Evolutionary conservation across 2,329 filamentous ascomycete species (phyloP), one percentile per base, ranked within the genome.

Genomic region (Sporothrix brunneoviolacea): DNA sequence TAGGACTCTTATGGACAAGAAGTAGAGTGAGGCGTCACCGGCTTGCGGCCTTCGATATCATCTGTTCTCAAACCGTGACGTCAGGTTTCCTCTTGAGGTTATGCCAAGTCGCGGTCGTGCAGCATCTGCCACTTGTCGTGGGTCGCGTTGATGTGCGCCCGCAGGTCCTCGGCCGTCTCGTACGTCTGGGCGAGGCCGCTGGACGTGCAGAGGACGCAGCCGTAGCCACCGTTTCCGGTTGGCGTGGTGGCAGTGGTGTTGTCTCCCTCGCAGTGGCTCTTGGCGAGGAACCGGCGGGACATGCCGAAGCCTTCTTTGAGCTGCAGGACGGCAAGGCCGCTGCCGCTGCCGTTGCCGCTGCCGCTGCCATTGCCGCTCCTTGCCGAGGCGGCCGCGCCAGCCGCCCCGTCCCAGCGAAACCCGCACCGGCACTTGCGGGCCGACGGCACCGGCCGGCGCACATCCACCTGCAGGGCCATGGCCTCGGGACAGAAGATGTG

Each of bases 61-160:
- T n/a, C n/a, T n/a, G n/a, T n/a, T n/a, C n/a, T n/a, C n/a, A n/a
- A n/a, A n/a, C n/a, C n/a, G n/a, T n/a, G n/a, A n/a, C n/a, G n/a
- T n/a, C n/a, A n/a, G n/a, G n/a, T n/a, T n/a, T n/a, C n/a, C n/a
- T n/a, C n/a, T n/a, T n/a, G n/a, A n/a, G n/a, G n/a, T 48, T 51
- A 59, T 4, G 54, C 48, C 59, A 68, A 55, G 38, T 68, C 66
- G 18, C 60, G 59, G 52, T 71, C 68, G 44, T 71, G 68, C 22
- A 70, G 61, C 52, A 71, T 63, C 59, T 71, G 68, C 68, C 68
- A 71, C 57, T 71, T 71, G 22, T 62, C 64, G 53, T 71, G 68
- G 4, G 57, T 42, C 2, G 57, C 47, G 48, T 69, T 67, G 55
- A 70, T 66, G 51, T 71, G 68, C 22, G 57, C 57, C 28, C 59